Conservation (phyloP, 495 filamentous ascomycete genomes). For the Aspergillus egyptiacus region DNA sequence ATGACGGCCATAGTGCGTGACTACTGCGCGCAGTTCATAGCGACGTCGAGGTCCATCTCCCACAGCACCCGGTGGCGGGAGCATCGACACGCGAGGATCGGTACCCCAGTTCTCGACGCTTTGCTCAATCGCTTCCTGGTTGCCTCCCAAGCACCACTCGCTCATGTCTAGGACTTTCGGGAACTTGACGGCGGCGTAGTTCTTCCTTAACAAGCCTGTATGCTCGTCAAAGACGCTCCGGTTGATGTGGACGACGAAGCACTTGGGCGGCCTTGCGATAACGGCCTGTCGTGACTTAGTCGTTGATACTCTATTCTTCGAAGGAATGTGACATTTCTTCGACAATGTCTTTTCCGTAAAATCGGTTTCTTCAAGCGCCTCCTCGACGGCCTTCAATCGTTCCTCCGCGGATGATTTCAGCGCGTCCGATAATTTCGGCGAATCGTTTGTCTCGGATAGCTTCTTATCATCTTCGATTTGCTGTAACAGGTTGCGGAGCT, state of each 20-base stretch:
- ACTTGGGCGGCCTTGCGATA: conserved; percentile 71
- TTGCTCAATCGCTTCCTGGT: conserved; percentile 23
- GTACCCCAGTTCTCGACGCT: conserved; percentile 58
- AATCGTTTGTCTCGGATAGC: conserved; percentile 14
- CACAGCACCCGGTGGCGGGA: conserved; percentile 43
- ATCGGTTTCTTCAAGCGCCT: conserved; percentile 70
- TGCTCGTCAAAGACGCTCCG: conserved; percentile 82
- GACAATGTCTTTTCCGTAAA: conserved; percentile 70
- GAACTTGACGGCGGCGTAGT: conserved; percentile 70
- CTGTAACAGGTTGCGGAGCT: conserved; percentile 43
- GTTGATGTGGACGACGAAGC: conserved; percentile 81
- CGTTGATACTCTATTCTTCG: conserved; percentile 59
- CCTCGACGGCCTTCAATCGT: conserved; percentile 56
- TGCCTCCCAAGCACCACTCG: conserved; percentile 67
- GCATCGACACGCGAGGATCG: conserved; percentile 63
- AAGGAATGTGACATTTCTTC: conserved; percentile 65
- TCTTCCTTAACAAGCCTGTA: conserved; percentile 74
- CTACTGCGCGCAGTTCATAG: conserved; percentile 77
- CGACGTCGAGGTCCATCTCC: conserved; percentile 39
- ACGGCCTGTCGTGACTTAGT: conserved; percentile 88
- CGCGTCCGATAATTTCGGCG: conserved; percentile 24
- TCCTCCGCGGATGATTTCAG: conserved; percentile 32
- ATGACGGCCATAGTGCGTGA: conserved; percentile 85
- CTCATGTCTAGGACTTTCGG: conserved; percentile 66
- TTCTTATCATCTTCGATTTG: conserved; percentile 29